Conservation (phyloP, 2,329 filamentous ascomycete genomes). For the Fusarium paranaense region DNA sequence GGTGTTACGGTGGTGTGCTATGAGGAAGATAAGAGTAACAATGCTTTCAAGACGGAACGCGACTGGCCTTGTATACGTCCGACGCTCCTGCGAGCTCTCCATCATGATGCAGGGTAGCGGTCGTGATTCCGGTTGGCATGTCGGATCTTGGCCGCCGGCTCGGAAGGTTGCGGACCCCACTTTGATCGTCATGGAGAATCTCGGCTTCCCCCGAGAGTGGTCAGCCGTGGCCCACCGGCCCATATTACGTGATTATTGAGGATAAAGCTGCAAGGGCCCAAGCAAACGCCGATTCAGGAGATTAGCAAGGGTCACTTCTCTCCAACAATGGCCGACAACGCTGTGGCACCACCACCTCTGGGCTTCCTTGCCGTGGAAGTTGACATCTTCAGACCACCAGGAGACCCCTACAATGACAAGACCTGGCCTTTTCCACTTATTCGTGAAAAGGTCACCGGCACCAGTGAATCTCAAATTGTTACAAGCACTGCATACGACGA, state of each 20-base stretch:
- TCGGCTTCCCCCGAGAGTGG: conserved; percentile 32
- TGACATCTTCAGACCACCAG: conserved; percentile 49
- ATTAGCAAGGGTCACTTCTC: not conserved
- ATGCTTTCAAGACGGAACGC: not conserved
- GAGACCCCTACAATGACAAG: conserved; percentile 50
- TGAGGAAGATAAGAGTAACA: not conserved
- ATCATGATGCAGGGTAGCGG: not conserved
- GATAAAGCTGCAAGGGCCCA: not conserved
- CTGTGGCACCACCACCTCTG: conserved; percentile 37
- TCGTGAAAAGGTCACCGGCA: conserved; percentile 47
- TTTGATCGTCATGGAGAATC: not conserved
- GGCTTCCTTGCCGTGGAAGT: conserved; percentile 53
- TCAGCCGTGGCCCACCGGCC: not conserved
- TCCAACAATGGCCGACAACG: conserved; percentile 2
- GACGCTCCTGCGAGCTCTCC: not conserved
- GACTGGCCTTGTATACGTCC: not conserved
- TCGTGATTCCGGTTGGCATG: not conserved
- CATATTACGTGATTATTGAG: not conserved
- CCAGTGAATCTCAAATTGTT: conserved; percentile 46
- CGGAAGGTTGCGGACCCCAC: conserved; percentile 1
- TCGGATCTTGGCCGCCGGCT: not conserved
- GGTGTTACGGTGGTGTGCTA: not conserved
- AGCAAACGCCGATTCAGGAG: not conserved
- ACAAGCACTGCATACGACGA: conserved; percentile 45
- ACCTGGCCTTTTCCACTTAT: conserved; percentile 54